phyloP scores from a whole-genome alignment of 805 yeast genomes.

The Kuraishia molischiana region DNA sequence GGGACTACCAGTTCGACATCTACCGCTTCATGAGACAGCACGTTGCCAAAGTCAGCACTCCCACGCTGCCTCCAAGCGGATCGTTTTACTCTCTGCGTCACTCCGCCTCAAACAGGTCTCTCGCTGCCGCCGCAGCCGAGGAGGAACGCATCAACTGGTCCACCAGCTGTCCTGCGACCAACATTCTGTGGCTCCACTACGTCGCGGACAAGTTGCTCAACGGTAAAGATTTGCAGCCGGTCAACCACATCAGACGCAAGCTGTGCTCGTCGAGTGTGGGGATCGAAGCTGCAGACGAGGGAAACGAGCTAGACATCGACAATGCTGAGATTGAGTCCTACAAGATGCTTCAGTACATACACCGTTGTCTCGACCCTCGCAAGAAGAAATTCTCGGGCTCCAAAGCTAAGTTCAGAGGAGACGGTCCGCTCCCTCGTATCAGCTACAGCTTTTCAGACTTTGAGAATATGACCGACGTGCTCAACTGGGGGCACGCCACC shows the following conservation, averaged over 20 bases:
- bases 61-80: not conserved
- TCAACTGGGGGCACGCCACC: slow-evolving; percentile 1
- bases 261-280: not conserved
- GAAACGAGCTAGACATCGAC: slow-evolving; percentile 12
- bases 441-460: not conserved
- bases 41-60: not conserved
- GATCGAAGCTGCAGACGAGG: not conserved
- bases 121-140: not conserved
- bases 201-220: slow-evolving; percentile 39
- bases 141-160: slow-evolving; percentile 36
- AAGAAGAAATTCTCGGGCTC: slow-evolving; percentile 13
- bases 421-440: not conserved
- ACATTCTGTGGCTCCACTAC: slow-evolving; percentile 57
- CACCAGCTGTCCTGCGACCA: slow-evolving; percentile 34
- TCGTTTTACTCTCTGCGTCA: not conserved
- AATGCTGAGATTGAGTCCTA: slow-evolving; percentile 13
- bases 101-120: not conserved
- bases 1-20: slow-evolving; percentile 53
- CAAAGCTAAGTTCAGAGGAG: slow-evolving; percentile 7
- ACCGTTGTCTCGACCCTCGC: slow-evolving; percentile 25
- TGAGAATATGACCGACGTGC: slow-evolving; percentile 2
- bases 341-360: slow-evolving; percentile 18
- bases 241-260: not conserved
- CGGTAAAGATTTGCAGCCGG: slow-evolving; percentile 17
- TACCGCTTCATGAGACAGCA: slow-evolving; percentile 45